Evolutionary conservation across 1,284 basidiomycete species (phyloP).

Genomic region (Hortiboletus rubellus): DNA sequence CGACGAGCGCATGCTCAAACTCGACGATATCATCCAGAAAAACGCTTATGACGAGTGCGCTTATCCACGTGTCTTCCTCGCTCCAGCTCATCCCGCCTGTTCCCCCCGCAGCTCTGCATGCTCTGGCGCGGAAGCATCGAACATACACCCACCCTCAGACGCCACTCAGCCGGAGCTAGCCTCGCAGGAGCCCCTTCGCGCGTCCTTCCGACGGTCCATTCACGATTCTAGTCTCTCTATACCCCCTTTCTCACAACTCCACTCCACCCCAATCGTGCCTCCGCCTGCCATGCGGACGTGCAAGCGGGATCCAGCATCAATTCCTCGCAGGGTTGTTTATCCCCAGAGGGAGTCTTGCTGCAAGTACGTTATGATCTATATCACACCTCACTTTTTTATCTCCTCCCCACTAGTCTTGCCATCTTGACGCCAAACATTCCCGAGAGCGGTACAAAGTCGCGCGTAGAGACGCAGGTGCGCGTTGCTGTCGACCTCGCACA

Average conservation of each 20-base stretch:
- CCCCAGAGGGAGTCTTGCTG: slow-evolving; percentile 72
- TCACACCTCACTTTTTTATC: slow-evolving; percentile 22
- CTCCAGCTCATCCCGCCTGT: slow-evolving; percentile 1
- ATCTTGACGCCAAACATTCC: slow-evolving; percentile 86
- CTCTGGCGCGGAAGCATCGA: slow-evolving; percentile 22
- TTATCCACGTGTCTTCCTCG: background rate
- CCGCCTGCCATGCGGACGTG: slow-evolving; percentile 57
- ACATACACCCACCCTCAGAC: slow-evolving; percentile 8
- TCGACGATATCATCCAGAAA: slow-evolving; percentile 72
- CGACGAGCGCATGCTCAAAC: slow-evolving; percentile 53
- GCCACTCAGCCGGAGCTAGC: slow-evolving; percentile 8
- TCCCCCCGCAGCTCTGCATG: slow-evolving; percentile 21
- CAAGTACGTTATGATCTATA: slow-evolving; percentile 51
- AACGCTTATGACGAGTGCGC: slow-evolving; percentile 71
- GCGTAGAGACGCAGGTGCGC: slow-evolving; percentile 91
- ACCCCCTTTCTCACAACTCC: slow-evolving; percentile 34
- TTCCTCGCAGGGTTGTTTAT: slow-evolving; percentile 58
- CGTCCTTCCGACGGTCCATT: slow-evolving; percentile 19
- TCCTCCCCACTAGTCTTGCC: slow-evolving; percentile 51
- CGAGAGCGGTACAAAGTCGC: slow-evolving; percentile 83
- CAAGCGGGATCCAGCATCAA: slow-evolving; percentile 49
- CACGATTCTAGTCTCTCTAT: slow-evolving; percentile 26
- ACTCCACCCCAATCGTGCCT: slow-evolving; percentile 38
- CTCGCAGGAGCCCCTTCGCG: slow-evolving; percentile 9
- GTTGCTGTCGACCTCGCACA: slow-evolving; percentile 76